These are phyloP conservation scores for Tetrapisispora fleetii DNA, from an alignment of 805 yeast genomes.

Conservation along the genomic window DNA sequence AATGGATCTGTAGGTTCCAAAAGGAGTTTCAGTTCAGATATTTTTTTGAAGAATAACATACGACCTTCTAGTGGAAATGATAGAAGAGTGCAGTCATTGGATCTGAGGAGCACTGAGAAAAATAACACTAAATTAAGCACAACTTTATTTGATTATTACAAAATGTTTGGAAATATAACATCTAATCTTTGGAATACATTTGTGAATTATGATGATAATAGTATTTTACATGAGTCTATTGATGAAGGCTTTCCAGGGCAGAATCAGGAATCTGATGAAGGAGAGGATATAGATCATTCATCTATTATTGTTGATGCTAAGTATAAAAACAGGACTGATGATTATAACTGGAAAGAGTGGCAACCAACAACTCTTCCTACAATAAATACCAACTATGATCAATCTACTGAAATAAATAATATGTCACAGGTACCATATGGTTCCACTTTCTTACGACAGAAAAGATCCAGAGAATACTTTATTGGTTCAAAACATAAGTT, in stretches of 20 bases:
- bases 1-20: background rate
- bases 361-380: background rate
- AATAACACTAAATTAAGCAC: background rate
- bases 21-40: slow-evolving; percentile 1
- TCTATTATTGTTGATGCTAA: too few relatives aligned
- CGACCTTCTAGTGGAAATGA: too few relatives aligned
- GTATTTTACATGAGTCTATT: background rate
- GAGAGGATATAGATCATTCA: background rate
- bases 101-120: background rate
- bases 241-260: background rate
- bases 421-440: slow-evolving; percentile 25
- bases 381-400: background rate
- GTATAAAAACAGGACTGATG: too few relatives aligned
- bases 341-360: background rate
- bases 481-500: slow-evolving; percentile 4
- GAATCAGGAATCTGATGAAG: too few relatives aligned
- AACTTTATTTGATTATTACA: background rate
- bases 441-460: slow-evolving; percentile 23
- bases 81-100: slow-evolving; percentile 1
- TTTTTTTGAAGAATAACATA: background rate
- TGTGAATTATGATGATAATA: background rate
- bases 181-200: background rate
- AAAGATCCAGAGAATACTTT: slow-evolving; percentile 8
- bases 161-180: background rate
- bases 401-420: too few relatives aligned